Percentiles rank a stretch among this genome's conserved stretches.
Evolutionary conservation across 208 protist genomes (phyloP).

Genomic region (Blechomonas ayalai): DNA sequence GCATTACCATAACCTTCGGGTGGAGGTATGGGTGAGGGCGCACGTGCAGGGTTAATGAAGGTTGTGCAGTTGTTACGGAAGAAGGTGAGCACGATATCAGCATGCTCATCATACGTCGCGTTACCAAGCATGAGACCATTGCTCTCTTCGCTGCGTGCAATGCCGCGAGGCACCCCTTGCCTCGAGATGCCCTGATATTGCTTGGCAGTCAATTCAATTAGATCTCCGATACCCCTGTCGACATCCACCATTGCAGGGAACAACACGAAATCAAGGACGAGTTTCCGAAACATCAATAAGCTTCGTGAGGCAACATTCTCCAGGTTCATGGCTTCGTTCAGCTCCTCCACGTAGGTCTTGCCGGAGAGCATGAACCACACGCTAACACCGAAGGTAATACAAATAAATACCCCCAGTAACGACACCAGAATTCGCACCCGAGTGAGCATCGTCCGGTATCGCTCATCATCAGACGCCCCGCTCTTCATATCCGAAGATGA

Average conservation of each 20-base stretch:
- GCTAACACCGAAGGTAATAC: conserved; percentile 3
- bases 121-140: conserved; percentile 6
- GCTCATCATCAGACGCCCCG: no score
- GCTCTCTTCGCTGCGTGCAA: not conserved
- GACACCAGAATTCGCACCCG: not conserved
- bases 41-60: not conserved
- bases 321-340: not conserved
- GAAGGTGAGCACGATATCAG: conserved; percentile 1
- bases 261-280: not conserved
- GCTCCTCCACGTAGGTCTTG: conserved; percentile 4
- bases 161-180: conserved; percentile 2
- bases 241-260: not conserved
- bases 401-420: conserved; percentile 3
- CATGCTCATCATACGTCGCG: not conserved
- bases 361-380: conserved; percentile 8
- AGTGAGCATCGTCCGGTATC: conserved; percentile 4
- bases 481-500: no score
- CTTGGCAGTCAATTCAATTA: not conserved
- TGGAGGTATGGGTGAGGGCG: no score
- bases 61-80: conserved; percentile 4
- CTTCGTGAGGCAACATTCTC: not conserved
- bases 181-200: not conserved
- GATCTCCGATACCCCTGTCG: not conserved
- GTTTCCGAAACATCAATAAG: conserved; percentile 4
- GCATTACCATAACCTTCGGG: no score